Percentiles rank a stretch among this genome's conserved stretches.
These are phyloP conservation scores for Fusarium irregulare DNA, from an alignment of 2,329 filamentous ascomycete genomes.

Conservation along the genomic window DNA sequence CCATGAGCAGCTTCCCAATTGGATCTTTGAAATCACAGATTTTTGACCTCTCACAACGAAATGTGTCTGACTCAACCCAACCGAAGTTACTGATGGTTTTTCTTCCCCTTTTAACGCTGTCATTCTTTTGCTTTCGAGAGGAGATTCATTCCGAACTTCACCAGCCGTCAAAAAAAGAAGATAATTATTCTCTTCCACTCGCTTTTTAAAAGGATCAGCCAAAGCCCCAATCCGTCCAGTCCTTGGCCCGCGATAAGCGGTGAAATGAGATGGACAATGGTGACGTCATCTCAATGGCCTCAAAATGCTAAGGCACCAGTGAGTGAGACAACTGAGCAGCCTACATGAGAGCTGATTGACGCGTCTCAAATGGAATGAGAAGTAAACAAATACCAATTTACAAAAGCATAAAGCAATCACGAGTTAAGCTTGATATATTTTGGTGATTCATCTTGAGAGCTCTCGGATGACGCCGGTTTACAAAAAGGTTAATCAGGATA, in stretches of 20 bases:
- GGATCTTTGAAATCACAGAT: no score
- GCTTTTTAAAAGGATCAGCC: not conserved
- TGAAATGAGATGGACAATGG: not conserved
- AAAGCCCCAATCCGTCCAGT: no score
- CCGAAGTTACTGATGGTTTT: no score
- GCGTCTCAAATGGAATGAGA: not conserved
- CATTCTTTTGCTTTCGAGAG: no score
- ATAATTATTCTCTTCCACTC: no score
- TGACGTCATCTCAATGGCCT: not conserved
- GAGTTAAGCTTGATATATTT: not conserved
- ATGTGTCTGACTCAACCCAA: no score
- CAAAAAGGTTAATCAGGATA: not conserved
- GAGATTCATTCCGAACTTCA: accelerated
- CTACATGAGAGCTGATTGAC: not conserved
- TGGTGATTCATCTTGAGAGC: not conserved
- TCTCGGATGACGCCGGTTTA: not conserved
- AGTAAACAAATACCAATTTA: not conserved
- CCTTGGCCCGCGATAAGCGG: not conserved
- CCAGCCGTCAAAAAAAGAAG: no score
- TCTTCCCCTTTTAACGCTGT: no score
- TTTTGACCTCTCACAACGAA: no score
- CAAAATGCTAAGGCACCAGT: not conserved
- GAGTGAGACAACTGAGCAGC: not conserved
- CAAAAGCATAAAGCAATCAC: not conserved
- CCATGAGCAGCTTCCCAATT: no score